Conservation (phyloP, 371 early-diverging fungal genomes). For the Actinomortierella ambigua region DNA sequence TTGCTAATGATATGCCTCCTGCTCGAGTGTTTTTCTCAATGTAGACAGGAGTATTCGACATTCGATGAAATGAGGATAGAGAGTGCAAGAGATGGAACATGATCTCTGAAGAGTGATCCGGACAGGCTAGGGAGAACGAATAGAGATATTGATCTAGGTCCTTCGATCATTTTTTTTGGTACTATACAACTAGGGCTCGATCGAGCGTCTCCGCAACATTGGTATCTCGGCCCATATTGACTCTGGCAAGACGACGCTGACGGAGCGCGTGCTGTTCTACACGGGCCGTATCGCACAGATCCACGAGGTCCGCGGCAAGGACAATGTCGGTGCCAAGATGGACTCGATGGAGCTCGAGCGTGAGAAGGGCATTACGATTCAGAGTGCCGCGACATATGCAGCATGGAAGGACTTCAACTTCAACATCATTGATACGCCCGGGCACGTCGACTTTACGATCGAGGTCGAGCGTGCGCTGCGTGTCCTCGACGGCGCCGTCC, state of each 20-base stretch:
- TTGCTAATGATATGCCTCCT: no score
- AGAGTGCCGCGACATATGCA: slow-evolving; percentile 88
- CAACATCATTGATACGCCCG: slow-evolving; percentile 93
- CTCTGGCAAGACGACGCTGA: slow-evolving; percentile 97
- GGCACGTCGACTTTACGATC: slow-evolving; percentile 94
- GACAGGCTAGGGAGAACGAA: no score
- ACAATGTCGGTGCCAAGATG: slow-evolving; percentile 98
- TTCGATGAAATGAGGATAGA: no score
- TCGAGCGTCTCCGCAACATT: slow-evolving; percentile 85
- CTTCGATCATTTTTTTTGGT: not conserved
- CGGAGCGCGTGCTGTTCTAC: slow-evolving; percentile 96
- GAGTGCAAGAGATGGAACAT: no score
- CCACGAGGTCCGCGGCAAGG: slow-evolving; percentile 97
- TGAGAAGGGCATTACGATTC: slow-evolving; percentile 95
- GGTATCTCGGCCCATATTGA: slow-evolving; percentile 99
- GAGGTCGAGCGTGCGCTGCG: slow-evolving; percentile 92
- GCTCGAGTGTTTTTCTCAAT: no score
- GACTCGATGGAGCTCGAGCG: slow-evolving; percentile 98
- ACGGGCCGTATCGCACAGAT: slow-evolving; percentile 96
- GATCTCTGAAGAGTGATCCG: no score
- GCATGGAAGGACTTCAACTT: slow-evolving; percentile 80
- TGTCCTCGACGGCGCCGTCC: slow-evolving; percentile 89
- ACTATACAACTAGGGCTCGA: slow-evolving; percentile 15
- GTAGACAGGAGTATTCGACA: no score
- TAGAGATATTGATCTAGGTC: no score